Percentiles rank a stretch among this genome's conserved stretches.
Evolutionary conservation across 179 eudicot species (phyloP).

Genomic region (Beta macrorhiza): DNA sequence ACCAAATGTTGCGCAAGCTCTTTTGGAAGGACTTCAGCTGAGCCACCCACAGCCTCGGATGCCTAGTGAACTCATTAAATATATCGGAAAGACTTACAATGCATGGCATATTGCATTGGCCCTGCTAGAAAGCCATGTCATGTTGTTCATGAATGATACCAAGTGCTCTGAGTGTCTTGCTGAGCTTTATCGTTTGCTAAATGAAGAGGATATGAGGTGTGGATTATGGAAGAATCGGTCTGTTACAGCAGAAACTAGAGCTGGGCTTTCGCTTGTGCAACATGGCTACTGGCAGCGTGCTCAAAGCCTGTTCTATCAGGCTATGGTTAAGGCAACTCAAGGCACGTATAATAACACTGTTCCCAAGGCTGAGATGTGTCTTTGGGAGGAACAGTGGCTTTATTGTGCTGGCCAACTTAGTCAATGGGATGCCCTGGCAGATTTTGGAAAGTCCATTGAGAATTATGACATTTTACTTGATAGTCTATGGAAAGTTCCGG

Average conservation of each 20-base stretch:
- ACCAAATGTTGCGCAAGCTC: conserved; percentile 98
- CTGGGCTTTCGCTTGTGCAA: conserved; percentile 97
- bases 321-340: conserved; percentile 97
- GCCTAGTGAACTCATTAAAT: conserved; percentile 97
- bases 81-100: conserved; percentile 98
- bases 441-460: conserved; percentile 89
- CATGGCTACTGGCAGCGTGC: conserved; percentile 99
- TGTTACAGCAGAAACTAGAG: conserved; percentile 90
- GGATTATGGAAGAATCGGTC: conserved; percentile 97
- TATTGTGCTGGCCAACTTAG: conserved; percentile 92
- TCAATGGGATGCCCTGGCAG: conserved; percentile 94
- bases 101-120: conserved; percentile 98
- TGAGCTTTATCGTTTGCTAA: conserved; percentile 94
- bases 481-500: conserved; percentile 97
- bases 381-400: conserved; percentile 99
- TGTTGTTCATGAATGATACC: conserved; percentile 83
- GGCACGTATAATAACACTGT: conserved; percentile 95
- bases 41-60: conserved; percentile 99
- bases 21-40: conserved; percentile 94
- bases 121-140: conserved; percentile 93
- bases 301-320: conserved; percentile 95
- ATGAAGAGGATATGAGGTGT: conserved; percentile 99
- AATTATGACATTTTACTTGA: conserved; percentile 92
- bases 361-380: conserved; percentile 99
- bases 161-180: conserved; percentile 98